Evolutionary conservation across 2,329 filamentous ascomycete genomes (phyloP).

Genomic region (Fusarium nodosum): DNA sequence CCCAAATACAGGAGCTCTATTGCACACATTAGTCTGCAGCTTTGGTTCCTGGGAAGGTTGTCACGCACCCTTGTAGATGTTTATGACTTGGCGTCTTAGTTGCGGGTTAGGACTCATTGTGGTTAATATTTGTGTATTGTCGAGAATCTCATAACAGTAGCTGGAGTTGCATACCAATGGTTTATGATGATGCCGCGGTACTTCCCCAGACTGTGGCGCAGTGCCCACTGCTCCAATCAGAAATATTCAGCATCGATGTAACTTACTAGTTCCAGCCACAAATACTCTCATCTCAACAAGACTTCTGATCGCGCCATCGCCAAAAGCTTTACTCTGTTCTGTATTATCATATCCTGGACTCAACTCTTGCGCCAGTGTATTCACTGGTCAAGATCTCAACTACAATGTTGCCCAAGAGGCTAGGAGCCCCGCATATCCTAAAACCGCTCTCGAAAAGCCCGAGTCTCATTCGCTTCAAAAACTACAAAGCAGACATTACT

Average conservation of each 20-base stretch:
- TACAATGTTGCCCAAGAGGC: not conserved
- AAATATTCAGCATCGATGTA: constrained; percentile 16
- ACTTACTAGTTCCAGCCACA: constrained; percentile 38
- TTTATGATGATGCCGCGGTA: constrained; percentile 30
- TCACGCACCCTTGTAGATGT: constrained; percentile 84
- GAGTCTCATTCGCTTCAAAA: not conserved
- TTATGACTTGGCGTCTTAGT: constrained; percentile 83
- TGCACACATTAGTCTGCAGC: constrained; percentile 1
- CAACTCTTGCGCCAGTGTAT: not conserved
- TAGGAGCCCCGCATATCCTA: not conserved
- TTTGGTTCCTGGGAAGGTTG: not conserved
- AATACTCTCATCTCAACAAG: not conserved
- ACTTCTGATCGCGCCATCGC: constrained; percentile 7
- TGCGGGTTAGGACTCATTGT: constrained; percentile 61
- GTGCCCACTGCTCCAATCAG: constrained; percentile 22
- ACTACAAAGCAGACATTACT: not conserved
- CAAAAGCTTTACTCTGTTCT: not conserved
- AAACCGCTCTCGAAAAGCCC: not conserved
- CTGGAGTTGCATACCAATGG: constrained; percentile 2
- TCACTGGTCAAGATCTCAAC: too few relatives aligned
- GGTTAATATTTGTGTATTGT: constrained; percentile 10
- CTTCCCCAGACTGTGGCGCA: constrained; percentile 34
- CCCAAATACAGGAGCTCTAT: constrained; percentile 87
- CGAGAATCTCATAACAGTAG: not conserved
- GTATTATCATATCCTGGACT: not conserved